Evolutionary conservation across 2,329 filamentous ascomycete genomes (phyloP), one percentile per base, ranked within the genome.

Genomic region (Fusarium sororula): DNA sequence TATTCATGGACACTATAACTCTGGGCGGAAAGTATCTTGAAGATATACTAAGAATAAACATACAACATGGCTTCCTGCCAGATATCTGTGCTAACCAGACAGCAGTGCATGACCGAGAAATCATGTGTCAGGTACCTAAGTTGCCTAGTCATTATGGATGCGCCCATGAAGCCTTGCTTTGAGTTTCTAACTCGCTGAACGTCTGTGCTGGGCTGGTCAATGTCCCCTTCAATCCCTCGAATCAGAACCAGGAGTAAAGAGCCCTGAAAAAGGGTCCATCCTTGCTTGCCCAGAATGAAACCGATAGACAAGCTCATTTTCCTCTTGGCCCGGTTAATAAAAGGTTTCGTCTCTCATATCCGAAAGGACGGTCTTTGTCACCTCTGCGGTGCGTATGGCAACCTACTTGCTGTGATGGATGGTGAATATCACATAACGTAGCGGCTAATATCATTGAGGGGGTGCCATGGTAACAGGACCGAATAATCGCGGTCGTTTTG

Each of bases 391-490:
- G 51, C 42, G 38, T 20, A 45, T 54, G 35, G 35, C 64, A 47
- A 44, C 28, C 54, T 22, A 47, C 58, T 28, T n/a, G 24, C 56
- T 58, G 56, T 44, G n/a, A 32, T 62, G 47, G 58, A 53, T 61
- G 48, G 51, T 30, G 60, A 58, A 51, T 63, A 68, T 62, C 39
- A 54, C 63, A 68, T 57, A 55, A 50, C 58, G 56, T 57, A 55
- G 59, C 56, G 58, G 56, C 47, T 60, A 74, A 54, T 50, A 47
- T 66, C 50, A 45, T 55, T 61, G 60, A 66, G 45, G 57, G 53
- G 59, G 72, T 72, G 68, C 64, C 54, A 70, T 61, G 68, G 68
- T 73, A 70, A 74, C 64, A 56, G 48, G 44, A 66, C 50, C 50
- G 58, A 64, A 74, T 37, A 50, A 61, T 63, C 41, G 56, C 42